These are phyloP conservation scores for Phaeomoniella chlamydospora DNA, from an alignment of 2,329 filamentous ascomycete species.

Conservation along the genomic window DNA sequence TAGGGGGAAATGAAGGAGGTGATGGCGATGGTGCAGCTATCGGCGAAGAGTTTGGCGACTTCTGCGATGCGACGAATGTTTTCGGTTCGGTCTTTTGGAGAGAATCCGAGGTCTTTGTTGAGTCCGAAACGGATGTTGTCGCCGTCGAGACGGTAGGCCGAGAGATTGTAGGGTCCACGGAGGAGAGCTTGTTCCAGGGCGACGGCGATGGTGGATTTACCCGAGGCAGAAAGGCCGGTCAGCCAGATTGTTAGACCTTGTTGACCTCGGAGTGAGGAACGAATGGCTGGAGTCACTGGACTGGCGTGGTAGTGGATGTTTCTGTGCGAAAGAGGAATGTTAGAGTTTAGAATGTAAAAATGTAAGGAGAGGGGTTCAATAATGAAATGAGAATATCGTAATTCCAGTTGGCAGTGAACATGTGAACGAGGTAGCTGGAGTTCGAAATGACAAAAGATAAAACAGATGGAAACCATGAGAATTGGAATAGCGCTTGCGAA, in stretches of 20 bases:
- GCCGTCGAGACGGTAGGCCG: conserved; percentile 87
- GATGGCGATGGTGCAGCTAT: conserved; percentile 72
- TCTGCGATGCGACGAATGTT: conserved; percentile 96
- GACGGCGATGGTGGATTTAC: conserved; percentile 93
- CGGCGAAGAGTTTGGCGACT: conserved; percentile 93
- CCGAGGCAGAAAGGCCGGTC: conserved; percentile 87
- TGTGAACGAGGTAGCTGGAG: too few species aligned
- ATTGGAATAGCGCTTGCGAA: too few species aligned
- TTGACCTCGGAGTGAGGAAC: conserved; percentile 50
- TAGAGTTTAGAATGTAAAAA: conserved; percentile 1
- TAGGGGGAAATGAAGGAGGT: conserved; percentile 97
- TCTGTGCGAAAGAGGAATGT: conserved; percentile 10
- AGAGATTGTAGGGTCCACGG: conserved; percentile 51
- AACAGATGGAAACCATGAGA: too few species aligned
- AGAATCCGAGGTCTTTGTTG: conserved; percentile 95
- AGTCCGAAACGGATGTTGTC: conserved; percentile 97
- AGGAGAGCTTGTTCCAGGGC: conserved; percentile 95
- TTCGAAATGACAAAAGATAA: too few species aligned
- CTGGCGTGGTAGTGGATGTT: conserved; percentile 32
- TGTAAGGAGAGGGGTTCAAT: too few species aligned
- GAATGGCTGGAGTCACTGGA: conserved; percentile 25
- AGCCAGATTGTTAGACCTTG: conserved; percentile 94
- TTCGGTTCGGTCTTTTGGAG: conserved; percentile 84
- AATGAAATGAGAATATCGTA: too few species aligned
- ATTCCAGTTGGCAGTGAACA: too few species aligned